A percentile compares a stretch with the other conserved stretches of the same genome.
phyloP scores from a whole-genome alignment of 179 eudicot species.

The Carnegiea gigantea region DNA sequence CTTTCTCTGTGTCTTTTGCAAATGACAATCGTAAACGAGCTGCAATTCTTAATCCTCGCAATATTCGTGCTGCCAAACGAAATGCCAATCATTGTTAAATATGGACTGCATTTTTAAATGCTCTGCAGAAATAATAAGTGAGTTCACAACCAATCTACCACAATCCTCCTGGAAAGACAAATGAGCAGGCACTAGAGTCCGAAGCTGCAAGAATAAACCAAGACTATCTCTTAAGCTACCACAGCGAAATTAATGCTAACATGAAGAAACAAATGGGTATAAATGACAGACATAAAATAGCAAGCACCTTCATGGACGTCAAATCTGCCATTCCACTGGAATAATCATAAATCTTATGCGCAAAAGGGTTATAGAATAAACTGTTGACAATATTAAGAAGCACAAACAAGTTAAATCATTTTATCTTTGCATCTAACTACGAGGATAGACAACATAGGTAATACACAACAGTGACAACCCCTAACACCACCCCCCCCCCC shows the following conservation, averaged over 20 bases:
- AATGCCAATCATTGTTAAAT: not conserved
- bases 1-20: conserved; percentile 70
- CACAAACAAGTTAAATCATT: conserved; percentile 7
- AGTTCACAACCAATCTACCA: conserved; percentile 46
- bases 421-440: conserved; percentile 1
- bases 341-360: conserved; percentile 68
- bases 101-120: not conserved
- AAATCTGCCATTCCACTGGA: conserved; percentile 71
- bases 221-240: conserved; percentile 6
- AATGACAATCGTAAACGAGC: conserved; percentile 84
- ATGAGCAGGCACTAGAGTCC: conserved; percentile 76
- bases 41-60: conserved; percentile 93
- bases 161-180: conserved; percentile 76
- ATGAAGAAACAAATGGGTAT: not conserved
- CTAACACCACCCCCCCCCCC: no score
- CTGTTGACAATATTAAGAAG: conserved; percentile 47
- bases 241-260: not conserved
- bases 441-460: not conserved
- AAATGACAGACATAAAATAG: conserved; percentile 7
- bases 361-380: conserved; percentile 81
- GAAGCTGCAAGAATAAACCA: conserved; percentile 57
- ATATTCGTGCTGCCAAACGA: conserved; percentile 70
- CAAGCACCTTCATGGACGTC: conserved; percentile 59
- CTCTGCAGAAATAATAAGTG: not conserved
- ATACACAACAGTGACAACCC: no score